phyloP scores from a whole-genome alignment of 345 rosid genomes.

The Kandelia obovata region DNA sequence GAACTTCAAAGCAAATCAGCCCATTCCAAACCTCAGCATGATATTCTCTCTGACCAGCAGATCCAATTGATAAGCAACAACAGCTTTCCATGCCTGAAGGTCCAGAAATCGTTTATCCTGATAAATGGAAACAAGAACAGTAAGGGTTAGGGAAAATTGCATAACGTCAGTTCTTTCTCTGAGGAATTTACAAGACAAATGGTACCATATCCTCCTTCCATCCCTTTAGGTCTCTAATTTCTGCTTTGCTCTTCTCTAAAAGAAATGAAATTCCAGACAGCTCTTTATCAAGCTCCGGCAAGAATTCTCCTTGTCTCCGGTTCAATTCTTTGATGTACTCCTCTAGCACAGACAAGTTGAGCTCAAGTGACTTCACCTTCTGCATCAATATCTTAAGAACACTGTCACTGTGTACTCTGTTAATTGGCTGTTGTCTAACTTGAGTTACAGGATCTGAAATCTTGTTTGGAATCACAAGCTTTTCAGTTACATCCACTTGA shows the following conservation, averaged over 20 bases:
- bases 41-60: constrained; percentile 56
- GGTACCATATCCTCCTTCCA: constrained; percentile 69
- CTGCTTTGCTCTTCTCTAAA: constrained; percentile 52
- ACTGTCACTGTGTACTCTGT: constrained; percentile 58
- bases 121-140: background rate
- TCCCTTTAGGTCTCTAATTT: constrained; percentile 45
- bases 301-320: constrained; percentile 44
- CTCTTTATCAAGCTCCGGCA: constrained; percentile 61
- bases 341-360: constrained; percentile 64
- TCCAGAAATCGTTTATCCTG: constrained; percentile 59
- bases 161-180: background rate
- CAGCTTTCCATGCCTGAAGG: constrained; percentile 61
- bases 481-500: constrained; percentile 30
- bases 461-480: constrained; percentile 23
- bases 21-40: constrained; percentile 58
- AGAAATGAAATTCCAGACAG: constrained; percentile 43
- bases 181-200: constrained; percentile 2
- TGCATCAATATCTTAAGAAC: constrained; percentile 89
- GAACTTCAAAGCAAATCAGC: constrained; percentile 6
- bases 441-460: constrained; percentile 56
- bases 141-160: background rate
- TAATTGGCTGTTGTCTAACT: constrained; percentile 55
- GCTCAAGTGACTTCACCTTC: constrained; percentile 73
- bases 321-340: constrained; percentile 69
- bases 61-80: constrained; percentile 51